Base-by-base conservation (phyloP, 2,329 filamentous ascomycete species). In the Aurifilum marmelostoma region DNA sequence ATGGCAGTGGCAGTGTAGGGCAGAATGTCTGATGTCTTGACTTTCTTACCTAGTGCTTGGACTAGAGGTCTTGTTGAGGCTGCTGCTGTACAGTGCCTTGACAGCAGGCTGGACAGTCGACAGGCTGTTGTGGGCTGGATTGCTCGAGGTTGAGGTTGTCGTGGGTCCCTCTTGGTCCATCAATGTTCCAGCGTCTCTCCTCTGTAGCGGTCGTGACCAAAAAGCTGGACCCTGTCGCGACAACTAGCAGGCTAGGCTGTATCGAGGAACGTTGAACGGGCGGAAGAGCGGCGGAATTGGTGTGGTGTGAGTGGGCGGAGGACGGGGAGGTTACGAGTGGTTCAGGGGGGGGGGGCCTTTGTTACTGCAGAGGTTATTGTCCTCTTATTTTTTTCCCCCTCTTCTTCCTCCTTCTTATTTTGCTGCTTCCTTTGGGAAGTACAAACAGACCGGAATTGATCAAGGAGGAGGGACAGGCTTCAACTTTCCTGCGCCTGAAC, bases 1-100 rank as follows among this genome's bases (percentile, higher is more conserved):
- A 29, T 24, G 37, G 12, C 24, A 41, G 59, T 18, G 69, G 70
- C 64, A 68, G 68, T 72, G 63, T 61, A 71, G 73, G 67, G 65
- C 67, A 73, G 72, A 71, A 73, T 74, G 18, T 24, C 21, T 50
- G 21, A 7, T 71, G 75, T 71, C 74, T n/a, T n/a, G n/a, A n/a
- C n/a, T 76, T 74, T 77, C 77, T 77, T 73, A 78, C 77, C 77
- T 78, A 56, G 74, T 73, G 71, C 75, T 73, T 71, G 75, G 72
- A 71, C 71, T 74, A 65, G 75, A 72, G 9, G 67, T 58, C 66
- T 60, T 71, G 62, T 72, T 73, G 66, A 77, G 73, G 75, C 77
- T 77, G 75, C 75, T 77, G 74, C 76, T 77, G 72, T 76, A 77
- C 58, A 76, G 70, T 54, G 75, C 73, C 64, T 75, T 71, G 34